Conservation (phyloP, 2,329 filamentous ascomycete genomes). For the Aspergillus sp. region DNA sequence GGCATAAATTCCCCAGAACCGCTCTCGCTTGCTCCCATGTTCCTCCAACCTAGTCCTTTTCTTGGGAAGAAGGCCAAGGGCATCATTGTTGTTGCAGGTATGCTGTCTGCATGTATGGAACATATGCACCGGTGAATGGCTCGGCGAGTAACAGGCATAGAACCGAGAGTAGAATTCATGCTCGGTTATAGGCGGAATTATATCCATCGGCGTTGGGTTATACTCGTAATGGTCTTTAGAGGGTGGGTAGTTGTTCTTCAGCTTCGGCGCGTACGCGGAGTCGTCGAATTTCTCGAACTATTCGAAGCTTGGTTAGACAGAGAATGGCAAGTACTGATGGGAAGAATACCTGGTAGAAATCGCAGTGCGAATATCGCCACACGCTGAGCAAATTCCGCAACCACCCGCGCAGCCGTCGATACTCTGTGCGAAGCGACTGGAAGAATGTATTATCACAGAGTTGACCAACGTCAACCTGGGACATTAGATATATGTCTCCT, state of each 20-base stretch:
- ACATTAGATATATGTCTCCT: background rate
- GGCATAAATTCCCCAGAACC: background rate
- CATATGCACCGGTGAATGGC: background rate
- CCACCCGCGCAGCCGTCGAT: background rate
- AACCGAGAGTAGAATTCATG: background rate
- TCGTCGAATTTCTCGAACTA: background rate
- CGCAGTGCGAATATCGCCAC: constrained; percentile 1
- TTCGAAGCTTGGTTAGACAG: rapidly evolving
- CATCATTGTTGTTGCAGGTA: background rate
- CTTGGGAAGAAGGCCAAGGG: background rate
- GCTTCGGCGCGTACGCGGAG: background rate
- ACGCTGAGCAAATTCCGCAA: background rate
- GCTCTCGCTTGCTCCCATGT: background rate
- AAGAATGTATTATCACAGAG: background rate
- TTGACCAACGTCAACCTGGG: background rate
- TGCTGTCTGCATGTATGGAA: background rate
- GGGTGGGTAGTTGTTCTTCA: background rate
- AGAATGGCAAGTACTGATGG: rapidly evolving
- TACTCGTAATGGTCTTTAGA: background rate
- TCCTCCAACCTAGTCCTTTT: background rate
- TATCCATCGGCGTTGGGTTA: background rate
- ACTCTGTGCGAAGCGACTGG: background rate
- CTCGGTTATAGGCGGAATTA: background rate
- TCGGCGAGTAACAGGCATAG: background rate
- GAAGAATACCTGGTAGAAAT: background rate